These are phyloP conservation scores for Aspergillus pseudotamarii DNA, from an alignment of 2,329 filamentous ascomycete species.

Conservation along the genomic window DNA sequence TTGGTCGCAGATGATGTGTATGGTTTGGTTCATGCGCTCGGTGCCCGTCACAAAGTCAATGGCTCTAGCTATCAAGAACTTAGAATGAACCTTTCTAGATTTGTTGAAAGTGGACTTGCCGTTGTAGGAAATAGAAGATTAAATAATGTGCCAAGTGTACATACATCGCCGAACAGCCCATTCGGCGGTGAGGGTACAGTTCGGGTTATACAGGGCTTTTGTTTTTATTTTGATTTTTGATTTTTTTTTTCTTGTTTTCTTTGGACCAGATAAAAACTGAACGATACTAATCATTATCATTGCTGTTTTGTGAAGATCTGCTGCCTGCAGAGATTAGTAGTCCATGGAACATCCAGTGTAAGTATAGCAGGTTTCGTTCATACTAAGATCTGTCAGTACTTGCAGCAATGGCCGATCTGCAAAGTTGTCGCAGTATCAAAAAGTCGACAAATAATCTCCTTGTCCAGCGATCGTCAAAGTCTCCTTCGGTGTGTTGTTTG, in stretches of 20 bases:
- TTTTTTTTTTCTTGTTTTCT: not conserved
- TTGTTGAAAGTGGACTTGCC: not conserved
- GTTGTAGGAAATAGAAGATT: not conserved
- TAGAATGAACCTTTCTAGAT: not conserved
- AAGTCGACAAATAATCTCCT: not conserved
- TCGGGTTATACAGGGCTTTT: not conserved
- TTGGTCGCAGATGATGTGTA: slow-evolving; percentile 3
- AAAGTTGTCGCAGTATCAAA: not conserved
- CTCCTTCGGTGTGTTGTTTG: not conserved
- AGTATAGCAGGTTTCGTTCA: not conserved
- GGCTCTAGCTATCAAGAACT: not conserved
- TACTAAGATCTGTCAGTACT: not conserved
- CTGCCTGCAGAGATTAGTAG: not conserved
- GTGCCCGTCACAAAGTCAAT: not conserved
- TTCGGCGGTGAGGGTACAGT: not conserved
- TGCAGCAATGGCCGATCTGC: not conserved
- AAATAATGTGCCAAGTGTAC: slow-evolving; percentile 3
- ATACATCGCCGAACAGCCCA: not conserved
- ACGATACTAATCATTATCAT: not conserved
- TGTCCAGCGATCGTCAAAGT: not conserved
- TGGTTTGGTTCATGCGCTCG: not conserved
- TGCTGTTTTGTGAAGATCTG: not conserved
- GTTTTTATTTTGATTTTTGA: not conserved
- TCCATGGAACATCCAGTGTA: not conserved
- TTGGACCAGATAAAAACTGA: not conserved